Percentiles rank a stretch among this genome's conserved stretches.
phyloP scores from a whole-genome alignment of 345 rosid species.

The Raphanus sativus region DNA sequence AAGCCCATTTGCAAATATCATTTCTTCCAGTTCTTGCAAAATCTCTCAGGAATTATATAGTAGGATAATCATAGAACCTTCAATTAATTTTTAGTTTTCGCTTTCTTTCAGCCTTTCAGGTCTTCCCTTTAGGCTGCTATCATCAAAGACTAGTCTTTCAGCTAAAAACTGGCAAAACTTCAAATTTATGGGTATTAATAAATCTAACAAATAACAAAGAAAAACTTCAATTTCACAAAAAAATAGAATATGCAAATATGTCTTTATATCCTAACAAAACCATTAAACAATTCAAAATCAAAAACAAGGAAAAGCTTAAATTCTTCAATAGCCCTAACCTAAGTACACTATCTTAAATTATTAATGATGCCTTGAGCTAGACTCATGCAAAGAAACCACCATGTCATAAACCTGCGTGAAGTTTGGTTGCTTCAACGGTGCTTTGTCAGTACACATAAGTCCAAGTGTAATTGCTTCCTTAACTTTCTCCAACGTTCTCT shows the following conservation, averaged over 20 bases:
- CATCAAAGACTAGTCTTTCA: too few species aligned
- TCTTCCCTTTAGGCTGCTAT: too few species aligned
- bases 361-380: conserved; percentile 36
- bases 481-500: conserved; percentile 44
- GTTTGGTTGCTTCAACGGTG: conserved; percentile 47
- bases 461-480: conserved; percentile 59
- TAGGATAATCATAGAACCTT: too few species aligned
- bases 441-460: conserved; percentile 55
- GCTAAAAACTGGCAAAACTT: too few species aligned
- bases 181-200: too few species aligned
- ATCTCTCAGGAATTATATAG: too few species aligned
- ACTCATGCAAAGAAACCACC: conserved; percentile 41
- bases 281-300: not conserved
- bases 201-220: too few species aligned
- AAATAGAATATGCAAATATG: not conserved
- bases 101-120: too few species aligned
- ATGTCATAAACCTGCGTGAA: conserved; percentile 47
- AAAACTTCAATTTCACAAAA: not conserved
- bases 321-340: not conserved
- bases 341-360: not conserved
- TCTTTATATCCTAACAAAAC: conserved; percentile 1
- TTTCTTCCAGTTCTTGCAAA: not conserved
- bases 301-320: conserved; percentile 10
- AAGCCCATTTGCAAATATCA: not conserved
- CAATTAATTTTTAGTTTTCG: too few species aligned